phyloP scores from a whole-genome alignment of 2,329 filamentous ascomycete species.

The Fusarium sp. region DNA sequence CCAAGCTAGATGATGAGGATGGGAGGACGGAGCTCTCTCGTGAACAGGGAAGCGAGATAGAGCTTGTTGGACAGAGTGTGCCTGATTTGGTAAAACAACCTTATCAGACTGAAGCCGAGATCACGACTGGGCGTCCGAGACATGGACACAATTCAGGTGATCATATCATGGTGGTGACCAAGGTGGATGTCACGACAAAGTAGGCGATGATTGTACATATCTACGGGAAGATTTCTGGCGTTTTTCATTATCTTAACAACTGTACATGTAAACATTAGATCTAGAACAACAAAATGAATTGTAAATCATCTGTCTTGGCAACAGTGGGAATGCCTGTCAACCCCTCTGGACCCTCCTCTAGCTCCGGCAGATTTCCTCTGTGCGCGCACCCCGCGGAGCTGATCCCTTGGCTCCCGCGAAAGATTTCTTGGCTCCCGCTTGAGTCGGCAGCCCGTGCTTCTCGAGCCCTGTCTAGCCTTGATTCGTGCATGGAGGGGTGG shows the following conservation, averaged over 20 bases:
- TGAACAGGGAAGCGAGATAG: conserved; percentile 46
- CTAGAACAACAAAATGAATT: neutral
- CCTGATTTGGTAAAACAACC: conserved; percentile 30
- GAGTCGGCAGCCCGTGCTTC: neutral
- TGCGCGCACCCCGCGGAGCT: neutral
- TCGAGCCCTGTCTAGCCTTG: conserved; percentile 4
- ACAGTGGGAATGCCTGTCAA: neutral
- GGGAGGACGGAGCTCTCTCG: conserved; percentile 16
- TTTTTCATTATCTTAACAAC: neutral
- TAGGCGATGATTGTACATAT: neutral
- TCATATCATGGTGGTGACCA: conserved; percentile 45
- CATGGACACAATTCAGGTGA: conserved; percentile 17
- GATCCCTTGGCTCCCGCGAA: conserved; percentile 7
- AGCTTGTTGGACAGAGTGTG: conserved; percentile 40
- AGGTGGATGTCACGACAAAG: conserved; percentile 43
- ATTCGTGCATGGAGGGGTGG: conserved; percentile 7
- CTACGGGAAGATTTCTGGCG: neutral
- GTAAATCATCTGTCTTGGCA: neutral
- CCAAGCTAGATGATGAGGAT: conserved; percentile 48
- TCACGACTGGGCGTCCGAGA: conserved; percentile 5
- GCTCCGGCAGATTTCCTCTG: conserved; percentile 3
- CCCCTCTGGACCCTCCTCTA: neutral
- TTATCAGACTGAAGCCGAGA: conserved; percentile 13
- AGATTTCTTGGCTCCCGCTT: conserved; percentile 22
- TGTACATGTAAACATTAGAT: neutral